Evolutionary conservation across 148 eudicot genomes (phyloP), one percentile per base, ranked within the genome.

Genomic region (Rhododendron ovatum): DNA sequence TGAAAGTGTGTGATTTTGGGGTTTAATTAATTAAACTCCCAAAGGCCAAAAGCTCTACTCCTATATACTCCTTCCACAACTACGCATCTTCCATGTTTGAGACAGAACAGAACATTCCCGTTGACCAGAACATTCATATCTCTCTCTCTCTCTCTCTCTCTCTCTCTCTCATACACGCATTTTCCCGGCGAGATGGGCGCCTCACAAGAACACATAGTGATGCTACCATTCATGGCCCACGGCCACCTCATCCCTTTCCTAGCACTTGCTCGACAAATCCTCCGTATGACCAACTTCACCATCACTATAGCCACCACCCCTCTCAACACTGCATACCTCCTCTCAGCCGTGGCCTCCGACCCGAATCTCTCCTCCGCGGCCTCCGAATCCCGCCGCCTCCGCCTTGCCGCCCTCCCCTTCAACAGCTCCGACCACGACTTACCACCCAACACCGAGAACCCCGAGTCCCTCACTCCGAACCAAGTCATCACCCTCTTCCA

Each of bases 211-310:
- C 92, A 93, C 82, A 89, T 94, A 65, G 86, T 94, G 43, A 89
- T 94, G 88, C 81, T 94, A 3, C 95, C 98, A 15, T 89, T 86
- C 83, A 85, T 94, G 94, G 95, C 95, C 0, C 92, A 90, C n/a
- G 94, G 94, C 82, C 98, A 94, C 80, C 87, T 94, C 17, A 89
- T 92, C 20, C 96, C 95, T 24, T 93, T 93, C 89, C 28, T 92
- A 15, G 91, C 87, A 45, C 89, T 94, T 37, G 93, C 95, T 69
- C 90, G 81, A 17, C 91, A 80, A 55, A 89, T 91, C 83, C 84
- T 84, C 26, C 90, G 74, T 80, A 83, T 86, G 41, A 73, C 57
- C 12, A 35, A 24, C 82, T 85, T 92, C 89, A 88, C 82, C 17
- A 87, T 94, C 88, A 91, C 94, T 75, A 87, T 93, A 37, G 92